Evolutionary conservation across 2,329 filamentous ascomycete genomes (phyloP).

Genomic region (Fusarium sp.): DNA sequence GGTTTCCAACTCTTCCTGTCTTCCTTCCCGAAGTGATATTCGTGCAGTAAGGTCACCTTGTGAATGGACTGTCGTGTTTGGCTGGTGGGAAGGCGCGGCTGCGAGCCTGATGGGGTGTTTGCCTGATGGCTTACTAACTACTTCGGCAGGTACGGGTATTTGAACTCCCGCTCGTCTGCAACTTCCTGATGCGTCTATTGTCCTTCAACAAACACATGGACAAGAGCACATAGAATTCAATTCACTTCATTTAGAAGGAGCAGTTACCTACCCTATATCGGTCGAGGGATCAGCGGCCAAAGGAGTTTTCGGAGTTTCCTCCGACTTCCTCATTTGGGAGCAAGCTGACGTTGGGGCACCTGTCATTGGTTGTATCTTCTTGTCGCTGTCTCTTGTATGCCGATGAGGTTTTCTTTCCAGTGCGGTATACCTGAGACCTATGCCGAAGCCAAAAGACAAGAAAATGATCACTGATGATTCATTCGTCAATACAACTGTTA

Average conservation of each 20-base stretch:
- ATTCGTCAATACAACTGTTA: no score
- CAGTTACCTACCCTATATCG: neutral
- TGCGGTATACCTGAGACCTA: neutral
- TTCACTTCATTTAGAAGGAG: neutral
- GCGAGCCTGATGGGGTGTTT: no score
- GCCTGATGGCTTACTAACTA: neutral
- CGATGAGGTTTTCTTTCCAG: neutral
- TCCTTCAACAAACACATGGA: neutral
- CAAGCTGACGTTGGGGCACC: neutral
- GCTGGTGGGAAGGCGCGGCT: neutral
- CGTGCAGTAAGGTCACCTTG: no score
- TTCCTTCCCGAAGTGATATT: no score
- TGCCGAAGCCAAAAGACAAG: no score
- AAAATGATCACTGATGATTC: no score
- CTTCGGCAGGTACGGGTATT: neutral
- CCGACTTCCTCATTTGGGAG: conserved; percentile 37
- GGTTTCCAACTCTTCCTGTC: no score
- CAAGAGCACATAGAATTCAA: neutral
- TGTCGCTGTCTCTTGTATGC: neutral
- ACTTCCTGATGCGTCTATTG: neutral
- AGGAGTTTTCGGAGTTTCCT: conserved; percentile 43
- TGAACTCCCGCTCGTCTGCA: conserved; percentile 1
- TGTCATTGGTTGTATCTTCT: conserved; percentile 28
- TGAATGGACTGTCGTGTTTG: no score
- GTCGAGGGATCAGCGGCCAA: no score